These are phyloP conservation scores for Histomonas meleagridis DNA, from an alignment of 208 protist species.

Conservation along the genomic window DNA sequence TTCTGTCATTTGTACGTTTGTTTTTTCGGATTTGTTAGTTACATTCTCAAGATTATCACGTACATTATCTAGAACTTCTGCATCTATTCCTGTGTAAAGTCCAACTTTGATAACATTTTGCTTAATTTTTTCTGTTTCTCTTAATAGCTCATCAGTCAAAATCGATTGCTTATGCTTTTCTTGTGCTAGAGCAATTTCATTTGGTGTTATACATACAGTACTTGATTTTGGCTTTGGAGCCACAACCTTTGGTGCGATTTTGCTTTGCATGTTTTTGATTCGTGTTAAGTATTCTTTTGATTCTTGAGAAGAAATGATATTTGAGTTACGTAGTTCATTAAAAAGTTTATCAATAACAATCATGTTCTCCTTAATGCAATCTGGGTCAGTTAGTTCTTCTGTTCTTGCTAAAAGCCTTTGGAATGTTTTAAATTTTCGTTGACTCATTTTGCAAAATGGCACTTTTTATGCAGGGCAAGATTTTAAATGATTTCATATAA, in stretches of 20 bases:
- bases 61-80: not conserved
- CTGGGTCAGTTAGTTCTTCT: not conserved
- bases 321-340: not conserved
- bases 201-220: not conserved
- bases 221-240: not conserved
- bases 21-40: not conserved
- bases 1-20: not conserved
- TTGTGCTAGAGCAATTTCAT: not conserved
- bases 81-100: not conserved
- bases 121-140: not conserved
- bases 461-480: too few relatives aligned
- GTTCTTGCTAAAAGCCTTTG: not conserved
- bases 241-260: not conserved
- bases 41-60: not conserved
- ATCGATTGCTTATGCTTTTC: not conserved
- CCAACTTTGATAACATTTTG: not conserved
- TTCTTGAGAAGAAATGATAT: not conserved
- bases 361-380: not conserved
- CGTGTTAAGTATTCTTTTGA: not conserved
- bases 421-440: not conserved
- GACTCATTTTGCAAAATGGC: not conserved
- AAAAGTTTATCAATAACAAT: not conserved
- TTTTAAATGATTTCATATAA: too few relatives aligned
- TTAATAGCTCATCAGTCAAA: not conserved
- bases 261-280: not conserved